Conservation (phyloP, 108 stramenopile genomes). For the Pseudonitzschia pungens region DNA sequence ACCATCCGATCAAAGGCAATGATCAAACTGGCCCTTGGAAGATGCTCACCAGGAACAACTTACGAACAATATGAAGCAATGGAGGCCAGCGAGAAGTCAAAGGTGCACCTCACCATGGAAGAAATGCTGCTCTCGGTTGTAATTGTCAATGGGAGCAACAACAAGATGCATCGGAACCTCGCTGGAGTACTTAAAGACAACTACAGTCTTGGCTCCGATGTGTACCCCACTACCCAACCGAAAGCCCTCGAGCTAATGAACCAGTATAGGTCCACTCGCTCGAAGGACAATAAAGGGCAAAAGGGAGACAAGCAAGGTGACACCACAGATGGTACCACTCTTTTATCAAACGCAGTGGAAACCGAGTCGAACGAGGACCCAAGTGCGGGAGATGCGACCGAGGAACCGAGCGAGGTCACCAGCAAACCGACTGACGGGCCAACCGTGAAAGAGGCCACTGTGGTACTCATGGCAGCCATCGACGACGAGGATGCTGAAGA, state of each 20-base stretch:
- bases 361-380: too few species aligned
- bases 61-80: background rate
- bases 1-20: background rate
- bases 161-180: background rate
- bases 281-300: too few species aligned
- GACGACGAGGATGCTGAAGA: background rate
- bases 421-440: background rate
- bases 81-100: background rate
- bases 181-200: background rate
- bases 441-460: background rate
- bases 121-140: background rate
- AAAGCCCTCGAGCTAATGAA: background rate
- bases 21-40: background rate
- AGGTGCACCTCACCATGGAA: background rate
- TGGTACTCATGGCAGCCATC: background rate
- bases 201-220: background rate
- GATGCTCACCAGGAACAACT: background rate
- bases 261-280: background rate
- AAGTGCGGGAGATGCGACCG: background rate
- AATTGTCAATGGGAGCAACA: background rate
- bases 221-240: background rate
- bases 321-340: too few species aligned
- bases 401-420: background rate
- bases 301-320: too few species aligned
- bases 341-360: too few species aligned